These are phyloP conservation scores for Pichia heedii DNA, from an alignment of 805 yeast species.

Conservation along the genomic window DNA sequence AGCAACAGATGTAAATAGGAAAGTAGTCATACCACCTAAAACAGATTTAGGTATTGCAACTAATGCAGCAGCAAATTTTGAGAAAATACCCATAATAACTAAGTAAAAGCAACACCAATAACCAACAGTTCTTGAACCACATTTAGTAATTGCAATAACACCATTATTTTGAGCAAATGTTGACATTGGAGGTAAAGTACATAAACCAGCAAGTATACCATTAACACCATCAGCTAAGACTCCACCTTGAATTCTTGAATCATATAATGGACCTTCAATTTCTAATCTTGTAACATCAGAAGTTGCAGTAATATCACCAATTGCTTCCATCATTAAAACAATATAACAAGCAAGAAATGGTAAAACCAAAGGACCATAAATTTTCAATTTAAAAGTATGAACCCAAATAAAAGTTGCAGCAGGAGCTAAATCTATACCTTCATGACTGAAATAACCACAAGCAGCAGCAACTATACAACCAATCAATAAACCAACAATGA, in stretches of 20 bases:
- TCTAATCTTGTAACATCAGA: slow-evolving; percentile 82
- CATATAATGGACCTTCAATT: slow-evolving; percentile 74
- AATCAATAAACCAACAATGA: slow-evolving; percentile 70
- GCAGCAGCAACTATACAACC: slow-evolving; percentile 94
- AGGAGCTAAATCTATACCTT: slow-evolving; percentile 59
- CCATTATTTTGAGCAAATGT: slow-evolving; percentile 95
- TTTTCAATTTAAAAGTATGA: slow-evolving; percentile 64
- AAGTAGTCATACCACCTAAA: slow-evolving; percentile 77
- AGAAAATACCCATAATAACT: slow-evolving; percentile 76
- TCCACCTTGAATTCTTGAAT: slow-evolving; percentile 88
- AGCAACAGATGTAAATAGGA: slow-evolving; percentile 47
- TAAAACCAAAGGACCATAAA: slow-evolving; percentile 79
- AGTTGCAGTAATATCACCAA: slow-evolving; percentile 92
- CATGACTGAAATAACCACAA: slow-evolving; percentile 63
- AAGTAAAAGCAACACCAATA: slow-evolving; percentile 51
- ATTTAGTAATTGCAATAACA: slow-evolving; percentile 84
- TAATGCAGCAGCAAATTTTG: slow-evolving; percentile 84
- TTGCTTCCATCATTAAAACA: slow-evolving; percentile 83
- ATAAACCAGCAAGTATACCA: slow-evolving; percentile 61
- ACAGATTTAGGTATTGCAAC: slow-evolving; percentile 73
- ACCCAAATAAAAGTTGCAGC: slow-evolving; percentile 83
- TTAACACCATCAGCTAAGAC: slow-evolving; percentile 81
- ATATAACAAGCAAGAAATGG: slow-evolving; percentile 81
- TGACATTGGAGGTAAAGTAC: slow-evolving; percentile 83
- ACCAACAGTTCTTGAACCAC: slow-evolving; percentile 75